Evolutionary conservation across 2,329 filamentous ascomycete species (phyloP).

Genomic region (Xylariaceae sp.): DNA sequence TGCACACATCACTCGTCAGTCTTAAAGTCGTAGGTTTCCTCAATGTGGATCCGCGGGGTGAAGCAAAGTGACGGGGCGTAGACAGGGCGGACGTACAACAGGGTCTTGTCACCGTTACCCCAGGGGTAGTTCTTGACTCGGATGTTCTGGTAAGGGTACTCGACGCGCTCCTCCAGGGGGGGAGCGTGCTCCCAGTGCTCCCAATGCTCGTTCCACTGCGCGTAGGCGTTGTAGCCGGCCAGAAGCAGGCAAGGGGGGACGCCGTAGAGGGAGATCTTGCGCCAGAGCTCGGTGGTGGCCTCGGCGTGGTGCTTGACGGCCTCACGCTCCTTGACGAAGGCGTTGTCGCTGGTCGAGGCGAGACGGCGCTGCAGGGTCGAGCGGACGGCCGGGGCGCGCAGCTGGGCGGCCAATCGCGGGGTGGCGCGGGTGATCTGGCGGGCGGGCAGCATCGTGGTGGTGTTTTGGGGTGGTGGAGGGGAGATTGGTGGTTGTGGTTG

Average conservation of each 20-base stretch:
- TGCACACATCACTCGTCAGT: conserved; percentile 3
- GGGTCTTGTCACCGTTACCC: conserved; percentile 90
- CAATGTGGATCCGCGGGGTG: background rate
- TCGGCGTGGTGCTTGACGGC: conserved; percentile 88
- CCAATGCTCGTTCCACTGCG: conserved; percentile 95
- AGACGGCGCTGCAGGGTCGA: conserved; percentile 65
- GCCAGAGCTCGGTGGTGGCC: conserved; percentile 84
- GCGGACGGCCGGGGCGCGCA: conserved; percentile 53
- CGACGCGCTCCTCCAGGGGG: conserved; percentile 81
- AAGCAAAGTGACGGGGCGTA: background rate
- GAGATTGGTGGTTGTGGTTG: conserved; percentile 36
- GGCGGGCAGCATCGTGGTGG: conserved; percentile 58
- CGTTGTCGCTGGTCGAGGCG: conserved; percentile 72
- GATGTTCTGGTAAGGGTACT: conserved; percentile 98
- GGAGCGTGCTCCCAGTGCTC: conserved; percentile 86
- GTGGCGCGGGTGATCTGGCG: conserved; percentile 58
- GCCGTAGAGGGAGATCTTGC: conserved; percentile 87
- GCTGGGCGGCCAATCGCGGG: conserved; percentile 59
- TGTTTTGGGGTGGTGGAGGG: conserved; percentile 11
- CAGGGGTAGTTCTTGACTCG: conserved; percentile 92
- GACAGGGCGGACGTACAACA: conserved; percentile 53
- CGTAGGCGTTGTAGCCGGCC: conserved; percentile 77
- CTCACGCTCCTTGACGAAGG: conserved; percentile 87
- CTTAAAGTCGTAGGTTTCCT: background rate
- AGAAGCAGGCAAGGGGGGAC: conserved; percentile 70